These are phyloP conservation scores for Paracoccidioides lutzii DNA, from an alignment of 2,329 filamentous ascomycete genomes.

Conservation along the genomic window DNA sequence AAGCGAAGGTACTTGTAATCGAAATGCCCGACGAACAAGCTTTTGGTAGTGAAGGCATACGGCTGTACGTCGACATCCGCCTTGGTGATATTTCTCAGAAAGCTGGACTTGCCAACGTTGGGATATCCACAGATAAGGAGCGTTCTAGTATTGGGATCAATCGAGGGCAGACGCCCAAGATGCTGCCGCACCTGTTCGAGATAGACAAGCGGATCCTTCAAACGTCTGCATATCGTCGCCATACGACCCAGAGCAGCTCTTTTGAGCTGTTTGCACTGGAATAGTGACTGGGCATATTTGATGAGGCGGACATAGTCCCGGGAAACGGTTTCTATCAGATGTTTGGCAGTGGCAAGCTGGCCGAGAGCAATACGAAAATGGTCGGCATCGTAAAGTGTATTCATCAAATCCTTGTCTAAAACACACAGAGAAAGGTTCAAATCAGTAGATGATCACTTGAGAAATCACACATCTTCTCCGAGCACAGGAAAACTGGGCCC, in stretches of 20 bases:
- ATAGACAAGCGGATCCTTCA: slow-evolving; percentile 91
- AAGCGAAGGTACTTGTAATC: slow-evolving; percentile 89
- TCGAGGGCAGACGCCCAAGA: slow-evolving; percentile 90
- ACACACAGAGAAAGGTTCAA: slow-evolving; percentile 10
- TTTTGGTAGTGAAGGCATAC: slow-evolving; percentile 97
- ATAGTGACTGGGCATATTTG: slow-evolving; percentile 93
- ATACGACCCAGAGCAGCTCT: slow-evolving; percentile 90
- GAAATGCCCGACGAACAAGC: slow-evolving; percentile 92
- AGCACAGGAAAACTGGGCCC: not conserved
- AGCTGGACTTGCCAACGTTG: slow-evolving; percentile 95
- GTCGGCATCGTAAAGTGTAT: slow-evolving; percentile 97
- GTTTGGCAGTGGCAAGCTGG: slow-evolving; percentile 89
- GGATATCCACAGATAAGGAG: slow-evolving; percentile 95
- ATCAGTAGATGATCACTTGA: not conserved
- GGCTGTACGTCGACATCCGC: slow-evolving; percentile 96
- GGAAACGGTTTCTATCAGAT: slow-evolving; percentile 89
- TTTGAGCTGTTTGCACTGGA: slow-evolving; percentile 99
- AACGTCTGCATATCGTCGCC: slow-evolving; percentile 88
- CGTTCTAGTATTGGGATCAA: slow-evolving; percentile 93
- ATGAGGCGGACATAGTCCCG: slow-evolving; percentile 91
- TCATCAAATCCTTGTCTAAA: slow-evolving; percentile 66
- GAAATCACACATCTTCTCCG: slow-evolving; percentile 11
- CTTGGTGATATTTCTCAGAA: slow-evolving; percentile 79
- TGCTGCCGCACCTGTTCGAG: slow-evolving; percentile 96
- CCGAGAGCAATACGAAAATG: slow-evolving; percentile 95